Conservation (phyloP, 495 filamentous ascomycete genomes). For the Penicillium egyptiacum region DNA sequence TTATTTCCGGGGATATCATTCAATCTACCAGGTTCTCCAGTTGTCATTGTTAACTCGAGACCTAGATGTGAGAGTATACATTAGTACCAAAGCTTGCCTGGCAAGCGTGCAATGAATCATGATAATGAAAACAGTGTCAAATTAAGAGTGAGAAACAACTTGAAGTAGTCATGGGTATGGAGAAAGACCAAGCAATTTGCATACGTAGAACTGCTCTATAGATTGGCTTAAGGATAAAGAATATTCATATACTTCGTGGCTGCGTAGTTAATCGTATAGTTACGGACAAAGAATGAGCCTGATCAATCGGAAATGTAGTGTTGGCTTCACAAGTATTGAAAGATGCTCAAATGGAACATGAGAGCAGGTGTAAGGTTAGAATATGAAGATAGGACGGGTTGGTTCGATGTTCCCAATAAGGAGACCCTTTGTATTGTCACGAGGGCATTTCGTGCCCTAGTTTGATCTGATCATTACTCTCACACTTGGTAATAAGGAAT, state of each 20-base stretch:
- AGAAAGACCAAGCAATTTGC: neutral
- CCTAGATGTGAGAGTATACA: neutral
- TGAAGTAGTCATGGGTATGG: neutral
- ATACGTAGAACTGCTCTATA: neutral
- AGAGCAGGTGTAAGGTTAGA: no score
- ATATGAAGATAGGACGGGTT: no score
- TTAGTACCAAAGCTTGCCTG: conserved; percentile 1
- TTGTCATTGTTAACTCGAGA: neutral
- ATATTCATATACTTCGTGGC: no score
- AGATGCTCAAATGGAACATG: no score
- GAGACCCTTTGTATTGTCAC: neutral
- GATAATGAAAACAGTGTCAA: neutral
- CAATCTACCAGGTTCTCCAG: neutral
- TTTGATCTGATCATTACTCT: neutral
- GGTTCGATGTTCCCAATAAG: neutral
- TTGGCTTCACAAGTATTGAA: no score
- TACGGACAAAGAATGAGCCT: no score
- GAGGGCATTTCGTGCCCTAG: neutral
- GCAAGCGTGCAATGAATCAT: conserved; percentile 8
- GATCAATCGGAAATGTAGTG: no score
- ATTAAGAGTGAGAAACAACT: neutral
- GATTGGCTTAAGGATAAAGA: no score
- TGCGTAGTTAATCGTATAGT: no score
- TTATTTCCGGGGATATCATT: neutral
- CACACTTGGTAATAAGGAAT: neutral